Evolutionary conservation across 192 early-diverging fungal species (phyloP).

Genomic region (Coemansia sp.): DNA sequence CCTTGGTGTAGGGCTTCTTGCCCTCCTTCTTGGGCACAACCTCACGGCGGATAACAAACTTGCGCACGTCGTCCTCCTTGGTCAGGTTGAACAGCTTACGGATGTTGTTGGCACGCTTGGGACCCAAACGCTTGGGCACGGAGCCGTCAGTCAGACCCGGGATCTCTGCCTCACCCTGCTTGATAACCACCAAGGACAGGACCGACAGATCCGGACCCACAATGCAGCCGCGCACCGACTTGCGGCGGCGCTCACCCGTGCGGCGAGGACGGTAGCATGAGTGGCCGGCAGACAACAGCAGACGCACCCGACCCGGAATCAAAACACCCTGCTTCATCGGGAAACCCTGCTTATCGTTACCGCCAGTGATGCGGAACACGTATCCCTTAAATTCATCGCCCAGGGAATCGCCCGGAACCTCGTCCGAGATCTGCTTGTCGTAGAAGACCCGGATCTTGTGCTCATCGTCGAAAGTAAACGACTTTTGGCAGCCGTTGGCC

Average conservation of each 20-base stretch:
- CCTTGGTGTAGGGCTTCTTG: slow-evolving; percentile 96
- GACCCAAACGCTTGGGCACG: slow-evolving; percentile 96
- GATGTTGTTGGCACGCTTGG: slow-evolving; percentile 98
- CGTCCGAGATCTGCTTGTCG: slow-evolving; percentile 96
- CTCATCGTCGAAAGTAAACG: slow-evolving; percentile 97
- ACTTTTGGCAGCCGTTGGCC: slow-evolving; percentile 97
- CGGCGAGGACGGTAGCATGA: slow-evolving; percentile 98
- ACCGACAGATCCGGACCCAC: slow-evolving; percentile 92
- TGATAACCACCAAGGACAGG: slow-evolving; percentile 91
- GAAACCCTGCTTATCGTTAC: slow-evolving; percentile 99
- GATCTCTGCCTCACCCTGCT: slow-evolving; percentile 96
- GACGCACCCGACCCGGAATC: slow-evolving; percentile 69
- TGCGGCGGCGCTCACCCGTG: slow-evolving; percentile 97
- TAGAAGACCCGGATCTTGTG: slow-evolving; percentile 91
- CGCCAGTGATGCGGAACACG: slow-evolving; percentile 98
- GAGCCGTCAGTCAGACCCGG: slow-evolving; percentile 91
- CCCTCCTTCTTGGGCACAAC: slow-evolving; percentile 78
- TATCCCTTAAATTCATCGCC: slow-evolving; percentile 99
- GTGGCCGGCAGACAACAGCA: slow-evolving; percentile 89
- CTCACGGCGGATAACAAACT: slow-evolving; percentile 99
- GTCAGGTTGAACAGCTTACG: slow-evolving; percentile 98
- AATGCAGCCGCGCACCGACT: slow-evolving; percentile 99
- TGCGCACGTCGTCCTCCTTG: slow-evolving; percentile 99
- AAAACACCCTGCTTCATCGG: slow-evolving; percentile 99
- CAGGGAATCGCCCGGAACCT: slow-evolving; percentile 92